Evolutionary conservation across 78 protist species (phyloP).

Genomic region (Dictyostelium citrinum): DNA sequence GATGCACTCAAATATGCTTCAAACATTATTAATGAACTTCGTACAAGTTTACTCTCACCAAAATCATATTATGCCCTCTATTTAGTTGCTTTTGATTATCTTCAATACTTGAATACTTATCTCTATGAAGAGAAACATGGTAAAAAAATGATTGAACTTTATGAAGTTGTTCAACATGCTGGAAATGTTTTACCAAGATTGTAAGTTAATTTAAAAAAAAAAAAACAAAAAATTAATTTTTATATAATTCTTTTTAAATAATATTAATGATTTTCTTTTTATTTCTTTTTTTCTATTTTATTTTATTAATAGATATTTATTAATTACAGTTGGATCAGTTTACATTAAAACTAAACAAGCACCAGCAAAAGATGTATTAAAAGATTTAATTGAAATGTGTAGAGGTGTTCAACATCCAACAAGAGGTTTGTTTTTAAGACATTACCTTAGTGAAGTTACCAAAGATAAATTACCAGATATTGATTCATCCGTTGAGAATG

Average conservation of each 20-base stretch:
- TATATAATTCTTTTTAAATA: not conserved
- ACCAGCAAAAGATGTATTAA: conserved; percentile 92
- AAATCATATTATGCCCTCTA: conserved; percentile 95
- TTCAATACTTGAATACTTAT: conserved; percentile 88
- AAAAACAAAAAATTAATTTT: not conserved
- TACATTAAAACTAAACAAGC: conserved; percentile 92
- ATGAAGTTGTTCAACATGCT: conserved; percentile 97
- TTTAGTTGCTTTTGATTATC: conserved; percentile 90
- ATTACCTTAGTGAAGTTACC: conserved; percentile 90
- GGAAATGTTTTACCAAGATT: conserved; percentile 97
- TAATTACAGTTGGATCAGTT: conserved; percentile 91
- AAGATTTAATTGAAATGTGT: conserved; percentile 98
- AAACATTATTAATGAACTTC: conserved; percentile 92
- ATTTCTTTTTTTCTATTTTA: not conserved
- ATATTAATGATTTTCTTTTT: not conserved
- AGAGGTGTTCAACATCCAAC: conserved; percentile 99
- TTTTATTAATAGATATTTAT: conserved; percentile 59
- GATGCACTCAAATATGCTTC: conserved; percentile 94
- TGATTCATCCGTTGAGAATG: conserved; percentile 38
- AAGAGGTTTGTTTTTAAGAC: conserved; percentile 97
- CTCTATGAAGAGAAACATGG: conserved; percentile 87
- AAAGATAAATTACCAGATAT: conserved; percentile 94
- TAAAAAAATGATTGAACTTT: conserved; percentile 86
- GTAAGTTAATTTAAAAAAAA: conserved; percentile 36
- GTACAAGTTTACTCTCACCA: conserved; percentile 94